phyloP scores from a whole-genome alignment of 164 flowering plant species.

The Berberis vulgaris region DNA sequence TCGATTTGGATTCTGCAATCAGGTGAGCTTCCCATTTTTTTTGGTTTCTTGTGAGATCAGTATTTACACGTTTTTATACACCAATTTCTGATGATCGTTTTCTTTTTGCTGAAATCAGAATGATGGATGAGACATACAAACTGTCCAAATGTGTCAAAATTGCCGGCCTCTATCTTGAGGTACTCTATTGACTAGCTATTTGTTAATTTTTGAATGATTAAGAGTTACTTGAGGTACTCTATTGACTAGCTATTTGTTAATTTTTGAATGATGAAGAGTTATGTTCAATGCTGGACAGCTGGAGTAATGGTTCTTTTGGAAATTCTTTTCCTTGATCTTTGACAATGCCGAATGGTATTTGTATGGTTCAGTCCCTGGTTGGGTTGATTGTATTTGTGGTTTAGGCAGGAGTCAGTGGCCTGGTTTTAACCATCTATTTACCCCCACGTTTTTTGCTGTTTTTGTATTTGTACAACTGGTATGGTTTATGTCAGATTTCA shows the following conservation, averaged over 20 bases:
- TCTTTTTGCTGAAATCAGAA: constrained; percentile 31
- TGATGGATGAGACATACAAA: constrained; percentile 78
- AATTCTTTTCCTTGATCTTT: too few species aligned
- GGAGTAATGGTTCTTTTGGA: too few species aligned
- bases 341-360: too few species aligned
- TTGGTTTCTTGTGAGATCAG: not conserved
- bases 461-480: too few species aligned
- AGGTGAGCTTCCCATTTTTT: constrained; percentile 39
- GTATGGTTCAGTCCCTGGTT: too few species aligned
- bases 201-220: not conserved
- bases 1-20: constrained; percentile 90
- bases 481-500: too few species aligned
- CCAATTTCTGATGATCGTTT: not conserved
- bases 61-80: not conserved
- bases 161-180: constrained; percentile 98
- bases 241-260: not conserved
- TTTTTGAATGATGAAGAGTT: not conserved
- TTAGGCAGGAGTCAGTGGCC: too few species aligned
- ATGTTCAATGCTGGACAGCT: not conserved
- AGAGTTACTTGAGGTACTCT: constrained; percentile 31
- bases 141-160: constrained; percentile 95
- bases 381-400: too few species aligned
- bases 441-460: too few species aligned
- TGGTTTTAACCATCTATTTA: too few species aligned
- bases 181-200: constrained; percentile 14